Base-by-base conservation (phyloP, 352 stramenopile species). In the Globisporangium takayamanum region DNA sequence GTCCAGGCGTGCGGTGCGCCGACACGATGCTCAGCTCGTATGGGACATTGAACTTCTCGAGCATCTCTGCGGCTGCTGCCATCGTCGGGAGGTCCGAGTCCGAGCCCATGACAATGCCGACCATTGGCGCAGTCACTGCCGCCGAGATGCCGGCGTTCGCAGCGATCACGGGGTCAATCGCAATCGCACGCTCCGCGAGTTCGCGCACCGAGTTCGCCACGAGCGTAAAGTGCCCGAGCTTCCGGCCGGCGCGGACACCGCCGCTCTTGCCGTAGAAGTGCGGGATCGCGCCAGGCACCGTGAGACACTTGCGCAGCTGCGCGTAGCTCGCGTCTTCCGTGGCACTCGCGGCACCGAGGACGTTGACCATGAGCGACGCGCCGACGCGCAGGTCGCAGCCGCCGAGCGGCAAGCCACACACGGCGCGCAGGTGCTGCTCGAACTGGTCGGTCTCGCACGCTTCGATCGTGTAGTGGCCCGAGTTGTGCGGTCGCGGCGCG, bases 381-480 rank as follows among this genome's bases (percentile, higher is more conserved):
- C 88, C 87, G 11, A 98, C 94, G 47, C 86, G 80, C 60, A 99
- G 70, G 16, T 86, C 78, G 57, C 94, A 98, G 61, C 85, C 87
- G 39, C 96, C 96, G 10, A 99, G 79, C n/a, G 94, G 94, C 52
- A 99, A 77, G 0, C 87, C 94, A 54, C 90, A 87, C 36, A 99
- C 84, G 15, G 89, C 95, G 55, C 96, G 87, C 57, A 99, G 63
- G 74, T 99, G 97, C 82, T 99, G 98, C 73, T 99, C 97, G 77
- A 99, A 99, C 77, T 99, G 97, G 72, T 95, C 91, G 5, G 94
- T 96, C 44, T 96, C 89, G 66, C 96, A 99, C 16, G 96, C 96
- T 73, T 99, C 96, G 71, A 99, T 98, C 45, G 96, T 99, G 76
- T 99, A 99, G 76, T 99, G 97, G n/a, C 96, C 96, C n/a, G 96